phyloP scores from a whole-genome alignment of 1,284 basidiomycete genomes.

The Ganoderma sp. region DNA sequence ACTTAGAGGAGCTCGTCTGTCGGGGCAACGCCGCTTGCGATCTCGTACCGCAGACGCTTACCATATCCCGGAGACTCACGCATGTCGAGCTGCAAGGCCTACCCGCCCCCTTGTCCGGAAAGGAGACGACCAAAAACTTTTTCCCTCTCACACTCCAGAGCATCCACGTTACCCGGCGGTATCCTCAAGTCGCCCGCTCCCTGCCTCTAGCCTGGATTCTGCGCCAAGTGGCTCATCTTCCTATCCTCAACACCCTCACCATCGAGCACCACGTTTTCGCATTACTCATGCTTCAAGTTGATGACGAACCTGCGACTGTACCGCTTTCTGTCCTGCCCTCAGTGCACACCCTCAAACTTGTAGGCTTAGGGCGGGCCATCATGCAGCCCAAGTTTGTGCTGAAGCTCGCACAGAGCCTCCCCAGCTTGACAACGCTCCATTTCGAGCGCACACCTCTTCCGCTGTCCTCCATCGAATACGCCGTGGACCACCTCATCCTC shows the following conservation, averaged over 20 bases:
- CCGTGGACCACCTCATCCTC: background rate
- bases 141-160: conserved; percentile 3
- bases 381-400: background rate
- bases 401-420: background rate
- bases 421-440: background rate
- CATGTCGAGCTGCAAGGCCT: background rate
- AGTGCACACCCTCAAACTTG: background rate
- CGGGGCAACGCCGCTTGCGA: background rate
- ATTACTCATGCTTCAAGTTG: background rate
- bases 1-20: background rate
- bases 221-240: background rate
- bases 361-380: background rate
- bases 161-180: background rate
- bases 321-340: background rate
- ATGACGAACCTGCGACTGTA: no score
- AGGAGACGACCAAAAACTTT: background rate
- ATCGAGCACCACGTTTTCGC: background rate
- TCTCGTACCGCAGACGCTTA: background rate
- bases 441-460: background rate
- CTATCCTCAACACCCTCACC: background rate
- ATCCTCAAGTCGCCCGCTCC: background rate
- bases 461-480: background rate
- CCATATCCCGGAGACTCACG: background rate
- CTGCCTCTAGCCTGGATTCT: background rate
- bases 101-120: background rate